Evolutionary conservation across 306 rosid genomes (phyloP).

Genomic region (Leucaena leucocephala): DNA sequence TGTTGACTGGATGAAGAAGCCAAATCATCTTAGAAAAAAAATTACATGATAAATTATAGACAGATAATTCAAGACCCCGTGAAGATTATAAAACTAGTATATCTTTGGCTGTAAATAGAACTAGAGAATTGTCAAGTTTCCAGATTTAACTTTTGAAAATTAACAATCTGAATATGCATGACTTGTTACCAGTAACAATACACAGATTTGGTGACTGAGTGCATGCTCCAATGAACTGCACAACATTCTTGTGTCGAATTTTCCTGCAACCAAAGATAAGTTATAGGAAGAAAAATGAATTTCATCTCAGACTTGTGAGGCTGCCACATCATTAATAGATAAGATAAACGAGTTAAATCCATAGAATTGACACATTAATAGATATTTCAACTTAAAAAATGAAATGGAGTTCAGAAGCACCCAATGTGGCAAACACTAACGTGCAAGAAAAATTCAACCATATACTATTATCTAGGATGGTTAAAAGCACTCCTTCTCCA

Average conservation of each 20-base stretch:
- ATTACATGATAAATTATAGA: constrained; percentile 33
- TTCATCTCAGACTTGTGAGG: constrained; percentile 17
- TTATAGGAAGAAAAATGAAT: constrained; percentile 32
- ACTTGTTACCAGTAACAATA: constrained; percentile 84
- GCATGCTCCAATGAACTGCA: constrained; percentile 97
- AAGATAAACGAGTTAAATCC: constrained; percentile 11
- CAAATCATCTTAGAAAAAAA: constrained; percentile 42
- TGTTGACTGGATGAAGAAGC: constrained; percentile 27
- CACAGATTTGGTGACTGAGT: constrained; percentile 88
- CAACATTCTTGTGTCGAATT: constrained; percentile 97
- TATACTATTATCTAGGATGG: constrained; percentile 9
- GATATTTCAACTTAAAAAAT: constrained; percentile 8
- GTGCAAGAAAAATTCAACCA: not conserved
- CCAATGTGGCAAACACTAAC: no score
- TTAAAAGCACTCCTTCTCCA: constrained; percentile 31
- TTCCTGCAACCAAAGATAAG: constrained; percentile 65
- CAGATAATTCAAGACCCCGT: constrained; percentile 20
- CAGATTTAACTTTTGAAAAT: constrained; percentile 1
- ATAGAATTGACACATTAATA: constrained; percentile 11
- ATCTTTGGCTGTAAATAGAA: not conserved
- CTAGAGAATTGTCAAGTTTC: not conserved
- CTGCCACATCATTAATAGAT: not conserved
- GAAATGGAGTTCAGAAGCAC: constrained; percentile 13
- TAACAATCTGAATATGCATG: constrained; percentile 22
- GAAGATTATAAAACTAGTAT: constrained; percentile 32